phyloP scores from a whole-genome alignment of 371 early-diverging fungal species.

The Dinochytrium kinnereticum region DNA sequence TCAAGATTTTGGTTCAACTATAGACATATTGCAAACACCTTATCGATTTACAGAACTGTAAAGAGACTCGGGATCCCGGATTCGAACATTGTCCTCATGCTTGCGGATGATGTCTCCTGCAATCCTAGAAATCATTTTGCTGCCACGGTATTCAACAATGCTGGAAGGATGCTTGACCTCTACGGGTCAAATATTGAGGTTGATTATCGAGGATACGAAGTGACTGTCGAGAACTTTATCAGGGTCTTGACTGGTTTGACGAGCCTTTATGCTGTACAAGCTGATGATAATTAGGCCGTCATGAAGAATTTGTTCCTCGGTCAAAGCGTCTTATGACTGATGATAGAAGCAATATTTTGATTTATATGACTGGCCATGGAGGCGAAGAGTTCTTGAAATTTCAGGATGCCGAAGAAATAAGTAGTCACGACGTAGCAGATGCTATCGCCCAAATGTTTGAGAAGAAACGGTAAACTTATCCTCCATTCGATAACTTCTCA shows the following conservation, averaged over 20 bases:
- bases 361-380: conserved; percentile 98
- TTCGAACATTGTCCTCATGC: conserved; percentile 96
- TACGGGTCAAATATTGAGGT: conserved; percentile 96
- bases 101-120: conserved; percentile 97
- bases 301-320: conserved; percentile 55
- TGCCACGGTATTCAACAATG: conserved; percentile 92
- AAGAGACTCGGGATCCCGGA: conserved; percentile 97
- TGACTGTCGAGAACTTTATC: conserved; percentile 97
- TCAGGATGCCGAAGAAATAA: conserved; percentile 96
- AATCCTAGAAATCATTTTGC: conserved; percentile 92
- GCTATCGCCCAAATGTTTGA: conserved; percentile 96
- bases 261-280: not conserved
- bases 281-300: conserved; percentile 42
- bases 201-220: conserved; percentile 97
- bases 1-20: conserved; percentile 95
- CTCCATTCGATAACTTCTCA: not conserved
- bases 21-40: conserved; percentile 93
- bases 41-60: conserved; percentile 95
- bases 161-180: conserved; percentile 77
- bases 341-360: conserved; percentile 90
- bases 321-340: conserved; percentile 93
- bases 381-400: conserved; percentile 98
- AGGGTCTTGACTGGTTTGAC: conserved; percentile 82
- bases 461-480: conserved; percentile 68
- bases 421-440: conserved; percentile 91